Evolutionary conservation across 2,329 filamentous ascomycete genomes (phyloP), one percentile per base, ranked within the genome.

Genomic region (Graphiopsis chlorocephala): DNA sequence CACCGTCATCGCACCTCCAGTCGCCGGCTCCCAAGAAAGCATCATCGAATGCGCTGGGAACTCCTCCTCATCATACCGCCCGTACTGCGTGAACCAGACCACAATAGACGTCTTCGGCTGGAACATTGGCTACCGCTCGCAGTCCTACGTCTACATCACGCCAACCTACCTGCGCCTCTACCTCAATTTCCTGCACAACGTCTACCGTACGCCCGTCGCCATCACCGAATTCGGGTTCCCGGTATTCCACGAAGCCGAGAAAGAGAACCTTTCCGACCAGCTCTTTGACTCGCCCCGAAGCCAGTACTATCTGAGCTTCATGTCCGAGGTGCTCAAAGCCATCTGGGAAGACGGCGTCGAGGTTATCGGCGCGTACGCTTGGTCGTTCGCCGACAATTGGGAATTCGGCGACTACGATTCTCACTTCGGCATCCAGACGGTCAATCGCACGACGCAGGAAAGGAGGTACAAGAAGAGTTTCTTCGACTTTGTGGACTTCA

Each of bases 101-200:
- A 73, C 73, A n/a, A 63, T 69, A 6, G 72, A 74, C 47, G 61
- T 67, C 42, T 62, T 50, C 17, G 74, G 74, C 47, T 78, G 75
- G 76, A 69, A 70, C 31, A 71, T 76, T 28, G 75, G 76, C 23
- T 86, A 86, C 66, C 77, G 80, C 14, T 85, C 83, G 2, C 76
- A 85, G 35, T 79, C 79, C 2, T 86, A 86, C 69, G 81, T 84
- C n/a, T 86, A 87, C 73, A 82, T 84, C 35, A 84, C 86, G 0
- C 86, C 86, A 0, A 80, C 78, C 2, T 87, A 86, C 68, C 79
- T 89, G n/a, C 80, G 84, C 61, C 79, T 78, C 61, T 83, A 84
- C 67, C 77, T 86, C 4, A 82, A 78, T 68, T 88, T 87, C 69
- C 75, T 89, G 2, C 85, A 82, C 78, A 87, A 87, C 72, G 87